Evolutionary conservation across 257 asterid genomes (phyloP).

Genomic region (Gentiana dahurica): DNA sequence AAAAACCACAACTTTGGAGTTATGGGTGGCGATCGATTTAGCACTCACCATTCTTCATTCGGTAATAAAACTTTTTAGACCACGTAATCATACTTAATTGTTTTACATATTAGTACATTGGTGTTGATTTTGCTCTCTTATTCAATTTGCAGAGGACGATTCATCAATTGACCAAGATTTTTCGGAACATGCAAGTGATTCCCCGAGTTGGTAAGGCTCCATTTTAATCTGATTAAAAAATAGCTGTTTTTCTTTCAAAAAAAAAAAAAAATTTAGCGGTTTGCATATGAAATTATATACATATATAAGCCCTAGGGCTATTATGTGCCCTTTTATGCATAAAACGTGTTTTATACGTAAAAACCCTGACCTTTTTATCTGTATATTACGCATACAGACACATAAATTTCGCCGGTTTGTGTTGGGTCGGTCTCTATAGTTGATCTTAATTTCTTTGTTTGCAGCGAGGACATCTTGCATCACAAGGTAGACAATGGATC

Average conservation of each 20-base stretch:
- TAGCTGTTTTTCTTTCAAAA: neutral
- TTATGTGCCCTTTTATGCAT: too few species aligned
- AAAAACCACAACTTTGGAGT: neutral
- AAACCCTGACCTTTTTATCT: too few species aligned
- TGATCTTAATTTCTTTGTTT: neutral
- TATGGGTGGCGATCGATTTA: too few species aligned
- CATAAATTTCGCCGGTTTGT: too few species aligned
- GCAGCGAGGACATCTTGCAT: constrained; percentile 17
- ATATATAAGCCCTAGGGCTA: too few species aligned
- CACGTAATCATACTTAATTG: too few species aligned
- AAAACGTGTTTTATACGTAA: too few species aligned
- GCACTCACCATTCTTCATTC: constrained; percentile 11
- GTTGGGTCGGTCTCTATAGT: too few species aligned
- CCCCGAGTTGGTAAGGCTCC: constrained; percentile 23
- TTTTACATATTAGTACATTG: neutral
- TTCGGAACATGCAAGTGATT: constrained; percentile 10
- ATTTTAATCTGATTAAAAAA: neutral
- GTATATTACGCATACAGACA: too few species aligned
- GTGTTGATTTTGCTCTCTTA: neutral
- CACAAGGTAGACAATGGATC: constrained; percentile 5
- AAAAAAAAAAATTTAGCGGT: too few species aligned
- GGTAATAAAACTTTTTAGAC: constrained; percentile 20
- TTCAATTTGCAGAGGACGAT: constrained; percentile 32
- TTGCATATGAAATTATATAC: too few species aligned
- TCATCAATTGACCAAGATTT: constrained; percentile 17